These are phyloP conservation scores for Chlorophyllum brunneum DNA, from an alignment of 768 basidiomycete genomes.

Conservation along the genomic window DNA sequence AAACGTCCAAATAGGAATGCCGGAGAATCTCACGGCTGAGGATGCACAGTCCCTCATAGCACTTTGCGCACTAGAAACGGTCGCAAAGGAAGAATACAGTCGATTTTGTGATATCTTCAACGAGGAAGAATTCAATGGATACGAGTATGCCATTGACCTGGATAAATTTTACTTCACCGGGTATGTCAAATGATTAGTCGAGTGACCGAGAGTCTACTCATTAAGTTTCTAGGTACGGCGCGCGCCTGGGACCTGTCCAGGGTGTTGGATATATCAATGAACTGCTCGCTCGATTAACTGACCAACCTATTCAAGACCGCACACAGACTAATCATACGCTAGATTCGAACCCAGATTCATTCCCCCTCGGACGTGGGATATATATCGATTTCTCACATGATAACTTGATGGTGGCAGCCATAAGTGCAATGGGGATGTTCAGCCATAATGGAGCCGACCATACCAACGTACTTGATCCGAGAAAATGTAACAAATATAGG, in stretches of 20 bases:
- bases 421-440: constrained; percentile 56
- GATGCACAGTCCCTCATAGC: constrained; percentile 64
- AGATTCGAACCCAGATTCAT: constrained; percentile 56
- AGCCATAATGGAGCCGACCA: constrained; percentile 19
- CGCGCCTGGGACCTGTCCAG: constrained; percentile 66
- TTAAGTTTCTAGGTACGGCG: constrained; percentile 50
- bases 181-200: constrained; percentile 29
- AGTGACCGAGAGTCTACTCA: background rate
- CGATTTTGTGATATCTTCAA: constrained; percentile 76
- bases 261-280: constrained; percentile 89
- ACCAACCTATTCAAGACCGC: constrained; percentile 53
- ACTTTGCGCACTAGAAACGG: constrained; percentile 80
- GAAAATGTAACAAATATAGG: constrained; percentile 25
- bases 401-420: constrained; percentile 79
- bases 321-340: constrained; percentile 79
- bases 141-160: constrained; percentile 70
- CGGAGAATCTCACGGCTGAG: constrained; percentile 44
- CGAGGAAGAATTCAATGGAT: constrained; percentile 54
- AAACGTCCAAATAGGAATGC: background rate
- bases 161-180: constrained; percentile 79
- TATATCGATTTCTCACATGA: constrained; percentile 87
- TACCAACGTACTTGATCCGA: constrained; percentile 27
- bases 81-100: constrained; percentile 45
- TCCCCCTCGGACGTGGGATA: constrained; percentile 62
- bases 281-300: constrained; percentile 74